Evolutionary conservation across 2,329 filamentous ascomycete genomes (phyloP).

Genomic region (Ophiostoma quercus): DNA sequence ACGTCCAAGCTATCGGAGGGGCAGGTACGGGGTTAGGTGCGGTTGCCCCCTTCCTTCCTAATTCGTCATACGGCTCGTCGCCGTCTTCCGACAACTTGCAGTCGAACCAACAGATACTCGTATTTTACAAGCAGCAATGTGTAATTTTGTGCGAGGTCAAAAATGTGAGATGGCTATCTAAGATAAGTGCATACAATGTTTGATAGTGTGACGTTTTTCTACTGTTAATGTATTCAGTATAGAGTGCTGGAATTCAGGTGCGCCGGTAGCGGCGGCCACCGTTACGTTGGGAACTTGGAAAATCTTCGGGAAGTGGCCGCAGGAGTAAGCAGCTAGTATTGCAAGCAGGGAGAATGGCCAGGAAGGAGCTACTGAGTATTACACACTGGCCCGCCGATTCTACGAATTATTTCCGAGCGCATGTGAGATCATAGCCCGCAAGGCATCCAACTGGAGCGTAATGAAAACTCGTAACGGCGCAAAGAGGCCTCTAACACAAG

Average conservation of each 20-base stretch:
- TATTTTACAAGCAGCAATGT: neutral
- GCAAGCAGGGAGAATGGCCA: too few relatives aligned
- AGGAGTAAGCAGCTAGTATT: neutral
- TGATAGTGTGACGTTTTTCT: neutral
- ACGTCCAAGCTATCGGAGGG: neutral
- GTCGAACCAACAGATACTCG: neutral
- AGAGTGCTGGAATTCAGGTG: neutral
- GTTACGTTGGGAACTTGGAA: constrained; percentile 7
- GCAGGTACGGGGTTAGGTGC: neutral
- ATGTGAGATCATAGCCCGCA: neutral
- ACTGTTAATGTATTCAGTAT: neutral
- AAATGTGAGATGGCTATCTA: neutral
- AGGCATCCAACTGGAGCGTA: neutral
- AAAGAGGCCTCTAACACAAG: neutral
- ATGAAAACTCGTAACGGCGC: neutral
- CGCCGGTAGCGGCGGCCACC: neutral
- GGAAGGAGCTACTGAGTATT: neutral
- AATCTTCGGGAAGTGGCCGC: neutral
- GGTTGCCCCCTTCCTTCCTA: constrained; percentile 10
- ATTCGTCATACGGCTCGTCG: constrained; percentile 17
- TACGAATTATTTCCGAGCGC: neutral
- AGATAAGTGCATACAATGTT: neutral
- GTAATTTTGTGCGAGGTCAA: neutral
- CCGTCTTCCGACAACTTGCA: constrained; percentile 20
- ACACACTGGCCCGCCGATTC: neutral